Conservation (phyloP, 2,329 filamentous ascomycete genomes). For the Penicillium psychrosexuale region DNA sequence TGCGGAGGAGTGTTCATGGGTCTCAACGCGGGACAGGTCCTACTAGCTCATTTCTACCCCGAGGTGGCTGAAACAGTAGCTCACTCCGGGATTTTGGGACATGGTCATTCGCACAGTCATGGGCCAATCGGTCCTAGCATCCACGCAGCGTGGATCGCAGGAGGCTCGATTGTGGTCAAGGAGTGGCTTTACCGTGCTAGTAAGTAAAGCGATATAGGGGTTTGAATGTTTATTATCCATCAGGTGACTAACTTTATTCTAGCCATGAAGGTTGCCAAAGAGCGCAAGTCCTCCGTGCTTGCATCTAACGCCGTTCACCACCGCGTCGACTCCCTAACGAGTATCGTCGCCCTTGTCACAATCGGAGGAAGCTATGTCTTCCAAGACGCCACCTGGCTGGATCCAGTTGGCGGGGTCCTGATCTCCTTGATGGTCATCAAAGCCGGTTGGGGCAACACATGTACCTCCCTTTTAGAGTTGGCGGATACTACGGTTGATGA, state of each 20-base stretch:
- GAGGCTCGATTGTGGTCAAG: constrained; percentile 84
- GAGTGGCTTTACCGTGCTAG: constrained; percentile 97
- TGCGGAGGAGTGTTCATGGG: constrained; percentile 91
- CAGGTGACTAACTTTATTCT: constrained; percentile 10
- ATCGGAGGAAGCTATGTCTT: constrained; percentile 88
- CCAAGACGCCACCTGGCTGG: constrained; percentile 82
- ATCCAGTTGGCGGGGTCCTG: constrained; percentile 86
- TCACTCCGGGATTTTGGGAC: constrained; percentile 44
- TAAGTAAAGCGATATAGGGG: constrained; percentile 51
- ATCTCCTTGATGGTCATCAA: constrained; percentile 93
- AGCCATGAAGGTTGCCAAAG: constrained; percentile 93
- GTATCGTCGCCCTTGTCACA: constrained; percentile 84
- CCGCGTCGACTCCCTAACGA: constrained; percentile 91
- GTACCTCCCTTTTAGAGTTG: constrained; percentile 76
- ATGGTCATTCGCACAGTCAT: constrained; percentile 60
- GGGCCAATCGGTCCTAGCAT: constrained; percentile 70
- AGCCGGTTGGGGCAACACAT: constrained; percentile 83
- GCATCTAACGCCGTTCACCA: constrained; percentile 96
- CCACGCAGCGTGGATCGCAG: constrained; percentile 91
- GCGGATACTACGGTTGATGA: constrained; percentile 87
- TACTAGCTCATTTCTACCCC: constrained; percentile 71
- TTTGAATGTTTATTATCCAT: not conserved
- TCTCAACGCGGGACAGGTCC: constrained; percentile 65
- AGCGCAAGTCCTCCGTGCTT: constrained; percentile 92
- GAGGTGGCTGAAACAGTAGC: constrained; percentile 56